Evolutionary conservation across 129 eudicot species (phyloP), one percentile per base, ranked within the genome.

Genomic region (Pittosporum tobira): DNA sequence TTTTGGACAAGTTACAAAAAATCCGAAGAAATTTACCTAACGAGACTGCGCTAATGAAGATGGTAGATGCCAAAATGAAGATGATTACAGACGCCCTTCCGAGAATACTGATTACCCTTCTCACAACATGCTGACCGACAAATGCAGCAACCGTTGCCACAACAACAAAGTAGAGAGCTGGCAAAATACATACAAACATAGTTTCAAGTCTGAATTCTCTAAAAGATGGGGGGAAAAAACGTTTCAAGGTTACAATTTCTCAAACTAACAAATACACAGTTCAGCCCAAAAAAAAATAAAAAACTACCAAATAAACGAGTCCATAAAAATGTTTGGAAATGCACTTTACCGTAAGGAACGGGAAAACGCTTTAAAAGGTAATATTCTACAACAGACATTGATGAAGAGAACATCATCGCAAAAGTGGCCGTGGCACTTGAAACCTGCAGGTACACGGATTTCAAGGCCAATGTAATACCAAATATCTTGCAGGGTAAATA

Each of bases 361-460:
- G 98, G 98, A 49, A 91, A 91, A 48, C 98, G 95, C 62, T 78
- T 86, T 57, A 91, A 63, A 67, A 91, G 98, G 73, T 91, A 91
- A 59, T 91, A 91, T 68, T 91, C 98, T 4, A 91, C 87, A 34
- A 87, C 98, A 6, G 98, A 91, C 95, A 91, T 91, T 26, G 95
- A 91, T 6, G 98, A 83, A 47, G 98, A 91, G 77, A 86, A 91
- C 71, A 77, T 83, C 98, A 91, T 91, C 21, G 94, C 98, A 67
- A 91, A 91, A 45, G 94, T 91, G 44, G 98, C 95, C 2, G 98
- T 91, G 64, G 98, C 98, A 86, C 98, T 91, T 70, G 98, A 71
- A 63, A 91, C 98, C 98, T 91, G 73, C 60, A 58, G 38, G 63
- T 40, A 57, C 45, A 45, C n/a, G 6, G 34, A 61, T 43, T 20